Conservation (phyloP, 306 rosid genomes). For the Nissolia schottii region DNA sequence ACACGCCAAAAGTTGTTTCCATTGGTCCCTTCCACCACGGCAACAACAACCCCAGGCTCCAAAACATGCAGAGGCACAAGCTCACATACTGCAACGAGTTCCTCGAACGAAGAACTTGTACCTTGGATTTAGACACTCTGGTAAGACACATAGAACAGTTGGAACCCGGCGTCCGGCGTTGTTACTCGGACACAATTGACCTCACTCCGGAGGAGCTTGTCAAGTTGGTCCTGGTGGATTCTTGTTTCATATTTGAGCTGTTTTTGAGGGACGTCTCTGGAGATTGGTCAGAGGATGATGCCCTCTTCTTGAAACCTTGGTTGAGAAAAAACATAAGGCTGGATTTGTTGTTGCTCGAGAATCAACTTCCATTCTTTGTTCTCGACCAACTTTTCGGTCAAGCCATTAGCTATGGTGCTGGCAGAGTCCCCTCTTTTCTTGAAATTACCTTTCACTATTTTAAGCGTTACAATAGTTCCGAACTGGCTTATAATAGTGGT, state of each 20-base stretch:
- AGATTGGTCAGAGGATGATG: background rate
- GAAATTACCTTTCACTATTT: slow-evolving; percentile 16
- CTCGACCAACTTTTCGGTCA: background rate
- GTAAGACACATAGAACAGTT: background rate
- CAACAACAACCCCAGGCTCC: background rate
- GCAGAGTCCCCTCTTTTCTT: background rate
- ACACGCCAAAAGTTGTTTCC: slow-evolving; percentile 37
- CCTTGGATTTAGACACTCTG: background rate
- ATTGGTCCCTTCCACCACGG: slow-evolving; percentile 28
- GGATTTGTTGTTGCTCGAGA: slow-evolving; percentile 31
- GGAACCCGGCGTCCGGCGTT: background rate
- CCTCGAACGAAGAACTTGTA: background rate
- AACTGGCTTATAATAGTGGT: background rate
- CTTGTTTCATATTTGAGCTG: slow-evolving; percentile 17
- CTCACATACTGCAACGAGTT: slow-evolving; percentile 10
- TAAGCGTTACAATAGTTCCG: background rate
- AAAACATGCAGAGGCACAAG: slow-evolving; percentile 22
- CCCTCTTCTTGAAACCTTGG: background rate
- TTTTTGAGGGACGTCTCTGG: background rate
- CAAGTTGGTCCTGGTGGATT: slow-evolving; percentile 21
- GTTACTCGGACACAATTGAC: background rate
- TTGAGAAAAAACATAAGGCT: background rate
- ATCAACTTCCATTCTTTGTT: slow-evolving; percentile 24
- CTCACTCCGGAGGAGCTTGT: slow-evolving; percentile 7
- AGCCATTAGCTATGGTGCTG: too few relatives aligned